A percentile compares a stretch with the other conserved stretches of the same genome.
Conservation (phyloP, 2,329 filamentous ascomycete genomes). For the Hymenoscyphus infarciens region DNA sequence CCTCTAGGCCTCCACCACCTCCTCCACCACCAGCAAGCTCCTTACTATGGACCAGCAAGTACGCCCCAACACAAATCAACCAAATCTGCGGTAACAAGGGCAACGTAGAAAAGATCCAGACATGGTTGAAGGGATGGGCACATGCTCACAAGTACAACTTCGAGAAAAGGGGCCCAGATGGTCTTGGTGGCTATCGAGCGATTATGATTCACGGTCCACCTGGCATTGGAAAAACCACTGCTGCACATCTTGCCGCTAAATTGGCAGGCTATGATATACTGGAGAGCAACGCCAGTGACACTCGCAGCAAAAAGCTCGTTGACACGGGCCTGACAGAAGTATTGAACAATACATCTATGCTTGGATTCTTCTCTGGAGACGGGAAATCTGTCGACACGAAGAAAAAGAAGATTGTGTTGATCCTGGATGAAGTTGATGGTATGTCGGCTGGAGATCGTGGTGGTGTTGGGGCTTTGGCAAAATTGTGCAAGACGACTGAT, state of each 20-base stretch:
- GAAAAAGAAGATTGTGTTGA: conserved; percentile 91
- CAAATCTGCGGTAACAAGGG: conserved; percentile 96
- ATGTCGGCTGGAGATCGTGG: conserved; percentile 98
- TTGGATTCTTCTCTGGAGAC: conserved; percentile 84
- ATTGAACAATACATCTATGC: conserved; percentile 86
- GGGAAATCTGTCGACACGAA: conserved; percentile 72
- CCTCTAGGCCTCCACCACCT: conserved; percentile 38
- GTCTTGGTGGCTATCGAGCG: conserved; percentile 77
- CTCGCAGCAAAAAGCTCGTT: conserved; percentile 91
- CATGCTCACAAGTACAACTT: conserved; percentile 78
- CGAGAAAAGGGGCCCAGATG: conserved; percentile 77
- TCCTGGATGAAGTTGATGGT: conserved; percentile 99
- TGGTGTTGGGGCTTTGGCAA: conserved; percentile 89
- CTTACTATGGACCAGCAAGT: conserved; percentile 90
- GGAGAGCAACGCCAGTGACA: conserved; percentile 94
- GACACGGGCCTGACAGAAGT: conserved; percentile 85
- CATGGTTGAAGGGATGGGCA: conserved; percentile 80
- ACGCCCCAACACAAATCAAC: conserved; percentile 77
- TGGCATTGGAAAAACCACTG: conserved; percentile 96
- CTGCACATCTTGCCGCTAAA: conserved; percentile 89
- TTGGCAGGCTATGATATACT: conserved; percentile 90
- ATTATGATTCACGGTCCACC: conserved; percentile 94
- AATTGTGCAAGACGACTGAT: conserved; percentile 91
- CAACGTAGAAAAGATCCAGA: conserved; percentile 83
- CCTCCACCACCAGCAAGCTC: conserved; percentile 46